Evolutionary conservation across 1,139 yeast species (phyloP), one percentile per base, ranked within the genome.

Genomic region (Nakaseomyces delphensis): DNA sequence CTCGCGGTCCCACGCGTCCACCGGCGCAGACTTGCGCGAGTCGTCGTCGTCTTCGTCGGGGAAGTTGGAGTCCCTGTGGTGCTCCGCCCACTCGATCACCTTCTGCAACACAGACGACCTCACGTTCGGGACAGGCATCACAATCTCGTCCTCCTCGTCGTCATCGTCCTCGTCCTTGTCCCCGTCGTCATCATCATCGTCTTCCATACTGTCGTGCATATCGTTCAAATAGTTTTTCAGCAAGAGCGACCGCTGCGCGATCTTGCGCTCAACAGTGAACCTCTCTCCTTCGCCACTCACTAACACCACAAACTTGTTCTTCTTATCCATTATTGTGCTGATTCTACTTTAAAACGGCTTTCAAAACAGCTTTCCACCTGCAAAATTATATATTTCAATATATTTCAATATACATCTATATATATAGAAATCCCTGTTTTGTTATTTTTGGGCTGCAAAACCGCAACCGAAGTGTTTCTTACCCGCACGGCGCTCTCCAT

Each of bases 81-180:
- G 94, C 61, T 86, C 95, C 62, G 97, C 91, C 95, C 96, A 93
- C 63, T 91, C 96, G 45, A 93, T 72, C 14, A 93, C 94, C 62
- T 89, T 89, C 61, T 84, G 78, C 65, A 93, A 74, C 21, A 91
- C 97, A 21, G 85, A 76, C 15, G 87, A 77, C 57, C 93, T 71
- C 38, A 87, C 96, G 57, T 85, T 87, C 39, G 96, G 96, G 21
- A 91, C 82, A 29, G 97, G 97, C 55, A 89, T 81, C 55, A 86
- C 95, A 50, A 84, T 77, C 43, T 77, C 83, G 42, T 63, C 68
- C 20, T 70, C 78, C 41, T 73, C 79, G 19, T 74, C 78, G 38
- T 73, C 71, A 38, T 70, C 76, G 45, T 56, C 76, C 7, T 48
- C 53, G 4, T 43, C 48, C 13, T 50, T 55, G 5, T 44, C 39